Evolutionary conservation across 176 grass and related monocot genomes (phyloP), one percentile per base, ranked within the genome.

Genomic region (Chloris gayana): DNA sequence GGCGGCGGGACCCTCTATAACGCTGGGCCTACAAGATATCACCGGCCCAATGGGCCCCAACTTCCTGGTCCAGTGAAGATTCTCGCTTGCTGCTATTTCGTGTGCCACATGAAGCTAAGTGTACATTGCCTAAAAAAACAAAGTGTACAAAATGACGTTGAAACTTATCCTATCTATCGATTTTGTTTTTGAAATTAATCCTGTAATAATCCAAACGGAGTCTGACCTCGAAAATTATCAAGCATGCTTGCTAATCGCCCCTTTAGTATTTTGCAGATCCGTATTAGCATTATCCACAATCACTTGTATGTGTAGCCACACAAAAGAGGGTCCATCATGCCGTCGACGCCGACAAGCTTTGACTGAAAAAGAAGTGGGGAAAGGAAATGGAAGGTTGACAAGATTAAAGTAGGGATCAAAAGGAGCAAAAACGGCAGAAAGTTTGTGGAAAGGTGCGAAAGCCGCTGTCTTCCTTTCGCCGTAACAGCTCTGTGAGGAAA

Each of bases 321-420:
- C 56, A 21, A 18, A 57, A 83, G 17, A 67, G 13, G 70, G 63
- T 85, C 82, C 72, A 32, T 60, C 77, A 26, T 77, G 59, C 45
- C 47, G 47, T 50, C 47, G 47, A 18, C 18, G 47, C 9, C 29
- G 8, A 59, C 33, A 77, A 72, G 34, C 67, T 79, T 83, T 83
- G 74, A 73, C 80, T 67, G 74, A 4, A 67, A 65, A 15, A 75
- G n/a, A 38, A 25, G 6, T 8, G 66, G 56, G 67, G 67, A 73
- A 82, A 39, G 58, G 56, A 67, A 89, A 85, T 85, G 59, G 88
- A 89, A 89, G 78, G 83, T 86, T 86, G 78, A 69, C 67, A 82
- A 68, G 73, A 38, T 68, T 85, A 85, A 73, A 85, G 66, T 78
- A 51, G 49, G 31, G 73, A 78, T 77, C 83, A 53, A 89, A 82